Conservation (phyloP, 1,284 basidiomycete genomes). For the Cystobasidium slooffiae region DNA sequence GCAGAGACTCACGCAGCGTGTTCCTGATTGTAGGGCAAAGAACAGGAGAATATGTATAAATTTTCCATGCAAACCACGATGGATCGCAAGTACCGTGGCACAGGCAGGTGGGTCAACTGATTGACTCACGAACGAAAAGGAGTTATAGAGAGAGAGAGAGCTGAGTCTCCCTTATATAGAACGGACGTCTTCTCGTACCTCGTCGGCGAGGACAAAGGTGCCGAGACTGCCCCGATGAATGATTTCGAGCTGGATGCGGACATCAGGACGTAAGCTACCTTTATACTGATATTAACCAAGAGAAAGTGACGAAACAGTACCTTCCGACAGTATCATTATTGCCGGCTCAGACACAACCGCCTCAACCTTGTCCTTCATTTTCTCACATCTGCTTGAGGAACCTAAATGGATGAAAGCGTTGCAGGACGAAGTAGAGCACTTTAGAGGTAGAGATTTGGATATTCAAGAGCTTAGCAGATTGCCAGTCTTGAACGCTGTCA, state of each 20-base stretch:
- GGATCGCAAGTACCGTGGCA: slow-evolving; percentile 11
- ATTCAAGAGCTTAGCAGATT: slow-evolving; percentile 8
- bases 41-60: slow-evolving; percentile 18
- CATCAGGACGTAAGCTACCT: slow-evolving; percentile 7
- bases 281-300: neutral
- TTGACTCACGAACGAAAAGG: neutral
- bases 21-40: neutral
- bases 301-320: neutral
- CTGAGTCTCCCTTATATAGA: neutral
- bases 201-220: slow-evolving; percentile 13
- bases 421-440: slow-evolving; percentile 12
- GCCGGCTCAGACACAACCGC: slow-evolving; percentile 12
- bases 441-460: slow-evolving; percentile 10
- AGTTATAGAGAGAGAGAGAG: neutral
- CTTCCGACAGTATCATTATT: neutral
- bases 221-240: slow-evolving; percentile 10
- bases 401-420: slow-evolving; percentile 13
- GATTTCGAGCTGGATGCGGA: slow-evolving; percentile 22
- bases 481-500: slow-evolving; percentile 3
- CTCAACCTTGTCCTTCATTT: slow-evolving; percentile 15
- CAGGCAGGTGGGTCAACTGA: neutral
- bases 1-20: neutral
- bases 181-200: slow-evolving; percentile 19
- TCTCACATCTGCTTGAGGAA: slow-evolving; percentile 11
- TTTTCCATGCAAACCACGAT: slow-evolving; percentile 17